Conservation (phyloP, 1,139 yeast genomes). For the Zhuliangozyma blackwelliae region DNA sequence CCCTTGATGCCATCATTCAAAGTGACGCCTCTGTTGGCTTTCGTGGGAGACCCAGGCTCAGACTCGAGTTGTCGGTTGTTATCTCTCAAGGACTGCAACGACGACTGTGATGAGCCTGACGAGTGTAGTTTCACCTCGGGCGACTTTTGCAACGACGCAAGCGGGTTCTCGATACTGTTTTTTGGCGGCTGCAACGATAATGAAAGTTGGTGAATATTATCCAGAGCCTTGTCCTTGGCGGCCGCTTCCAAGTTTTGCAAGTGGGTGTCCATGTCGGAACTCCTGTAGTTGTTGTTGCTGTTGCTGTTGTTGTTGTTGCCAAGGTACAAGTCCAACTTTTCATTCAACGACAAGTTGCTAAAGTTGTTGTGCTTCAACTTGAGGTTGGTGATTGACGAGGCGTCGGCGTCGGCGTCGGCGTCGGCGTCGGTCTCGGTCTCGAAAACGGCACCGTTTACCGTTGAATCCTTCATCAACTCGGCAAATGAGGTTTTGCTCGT, state of each 20-base stretch:
- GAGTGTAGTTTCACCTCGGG: constrained; percentile 31
- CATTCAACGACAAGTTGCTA: constrained; percentile 33
- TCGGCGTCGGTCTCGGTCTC: constrained; percentile 6
- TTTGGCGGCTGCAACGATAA: constrained; percentile 26
- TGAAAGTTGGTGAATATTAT: constrained; percentile 36
- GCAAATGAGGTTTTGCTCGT: constrained; percentile 13
- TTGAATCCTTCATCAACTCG: constrained; percentile 12
- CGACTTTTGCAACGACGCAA: constrained; percentile 27
- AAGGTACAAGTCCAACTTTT: constrained; percentile 35
- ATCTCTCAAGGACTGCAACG: constrained; percentile 39
- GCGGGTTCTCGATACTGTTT: constrained; percentile 28
- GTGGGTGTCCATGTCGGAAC: constrained; percentile 33
- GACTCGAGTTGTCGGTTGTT: constrained; percentile 32
- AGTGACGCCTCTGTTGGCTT: constrained; percentile 27
- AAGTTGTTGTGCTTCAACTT: constrained; percentile 20
- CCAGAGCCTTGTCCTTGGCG: constrained; percentile 22
- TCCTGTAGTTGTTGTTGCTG: constrained; percentile 7
- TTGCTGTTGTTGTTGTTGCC: constrained; percentile 6
- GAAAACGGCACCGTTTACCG: not conserved
- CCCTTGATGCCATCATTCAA: constrained; percentile 46
- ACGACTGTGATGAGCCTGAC: constrained; percentile 43
- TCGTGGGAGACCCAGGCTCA: constrained; percentile 15
- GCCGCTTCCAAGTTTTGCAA: constrained; percentile 29
- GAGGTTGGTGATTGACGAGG: constrained; percentile 18
- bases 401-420: constrained; percentile 20